Percentiles rank a stretch among this genome's conserved stretches.
Evolutionary conservation across 2,329 filamentous ascomycete species (phyloP).

Genomic region (Penicillium sp.): DNA sequence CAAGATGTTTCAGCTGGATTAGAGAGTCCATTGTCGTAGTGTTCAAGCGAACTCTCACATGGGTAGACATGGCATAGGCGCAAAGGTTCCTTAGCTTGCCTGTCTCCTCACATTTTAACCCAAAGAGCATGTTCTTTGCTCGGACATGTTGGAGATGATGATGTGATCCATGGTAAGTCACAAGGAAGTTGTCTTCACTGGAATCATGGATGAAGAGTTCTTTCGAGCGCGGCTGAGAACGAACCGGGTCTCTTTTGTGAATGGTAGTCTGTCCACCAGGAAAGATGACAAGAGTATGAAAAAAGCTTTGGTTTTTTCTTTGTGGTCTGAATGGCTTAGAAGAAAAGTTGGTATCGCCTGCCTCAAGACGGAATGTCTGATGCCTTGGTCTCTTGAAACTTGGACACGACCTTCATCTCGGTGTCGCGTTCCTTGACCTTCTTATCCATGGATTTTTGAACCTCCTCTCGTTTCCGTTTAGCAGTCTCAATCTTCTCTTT

Average conservation of each 20-base stretch:
- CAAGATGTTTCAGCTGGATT: background rate
- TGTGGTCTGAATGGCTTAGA: background rate
- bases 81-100: background rate
- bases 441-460: slow-evolving; percentile 44
- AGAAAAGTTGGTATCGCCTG: background rate
- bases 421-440: slow-evolving; percentile 45
- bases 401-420: slow-evolving; percentile 44
- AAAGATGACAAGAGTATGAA: background rate
- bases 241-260: background rate
- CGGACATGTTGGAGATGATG: background rate
- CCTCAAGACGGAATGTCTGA: slow-evolving; percentile 32
- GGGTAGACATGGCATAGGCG: background rate
- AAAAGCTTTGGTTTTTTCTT: background rate
- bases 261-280: background rate
- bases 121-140: background rate
- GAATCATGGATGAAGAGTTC: background rate
- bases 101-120: background rate
- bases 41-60: background rate
- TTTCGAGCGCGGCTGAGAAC: background rate
- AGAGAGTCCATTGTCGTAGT: background rate
- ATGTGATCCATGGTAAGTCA: background rate
- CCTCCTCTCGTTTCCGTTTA: slow-evolving; percentile 39
- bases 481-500: slow-evolving; percentile 39
- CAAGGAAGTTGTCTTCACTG: background rate
- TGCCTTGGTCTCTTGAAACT: slow-evolving; percentile 42